Base-by-base conservation (phyloP, 768 basidiomycete genomes). In the Cubamyces lactineus region DNA sequence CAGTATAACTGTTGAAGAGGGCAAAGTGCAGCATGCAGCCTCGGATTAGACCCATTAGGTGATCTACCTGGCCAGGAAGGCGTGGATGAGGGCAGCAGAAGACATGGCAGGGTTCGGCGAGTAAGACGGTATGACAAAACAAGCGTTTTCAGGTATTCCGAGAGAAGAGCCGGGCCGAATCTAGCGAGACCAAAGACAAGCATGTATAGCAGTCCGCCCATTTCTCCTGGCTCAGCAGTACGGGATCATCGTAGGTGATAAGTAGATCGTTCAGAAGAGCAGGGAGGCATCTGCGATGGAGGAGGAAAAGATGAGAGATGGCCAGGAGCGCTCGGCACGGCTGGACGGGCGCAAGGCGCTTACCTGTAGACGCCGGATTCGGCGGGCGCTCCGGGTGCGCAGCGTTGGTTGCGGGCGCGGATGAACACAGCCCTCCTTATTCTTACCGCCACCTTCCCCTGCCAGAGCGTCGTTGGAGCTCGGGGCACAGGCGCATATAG, bases 401-500 rank as follows among this genome's bases (percentile, higher is more conserved):
- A 55, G 43, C 43, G 28, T 2, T 13, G 43, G 23, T 39, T 19
- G 9, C 41, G n/a, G 40, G 26, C 28, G 57, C 26, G 26, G 46
- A 40, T 30, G 30, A 47, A 26, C 54, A 46, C 61, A 12, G 41
- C 54, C 45, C 13, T 23, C 41, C 48, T 49, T 24, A 19, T 55
- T 41, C 46, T 49, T 28, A 12, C 53, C 60, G 53, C 60, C 47
- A 49, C 39, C 60, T 8, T 49, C 17, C 40, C 16, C 11, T 42
- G 16, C 49, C 41, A 13, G 39, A 48, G 40, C 56, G 39, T 50
- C 57, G 52, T 26, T 41, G 48, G 48, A 45, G 50, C 49, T 53
- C 57, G 57, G 41, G 57, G 47, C 45, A 54, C 39, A 39, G 59
- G 53, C 59, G 59, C 59, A 62, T 53, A 56, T 52, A 58, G 38